Evolutionary conservation across 1,284 basidiomycete genomes (phyloP), one percentile per base, ranked within the genome.

Genomic region (Trichosporon faecale): DNA sequence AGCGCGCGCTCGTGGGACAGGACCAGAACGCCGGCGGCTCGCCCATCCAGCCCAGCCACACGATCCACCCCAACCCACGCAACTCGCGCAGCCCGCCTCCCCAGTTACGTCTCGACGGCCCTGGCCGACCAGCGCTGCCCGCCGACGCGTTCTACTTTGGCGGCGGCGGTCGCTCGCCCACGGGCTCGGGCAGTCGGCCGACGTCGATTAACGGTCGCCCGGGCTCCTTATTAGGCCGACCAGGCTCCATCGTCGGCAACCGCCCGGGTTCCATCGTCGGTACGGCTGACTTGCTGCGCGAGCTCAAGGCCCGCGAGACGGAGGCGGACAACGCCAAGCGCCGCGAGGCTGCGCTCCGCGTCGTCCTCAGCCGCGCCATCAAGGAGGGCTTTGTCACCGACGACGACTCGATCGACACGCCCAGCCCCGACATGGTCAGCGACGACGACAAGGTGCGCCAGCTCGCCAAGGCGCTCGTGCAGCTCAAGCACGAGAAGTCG

Each of bases 311-410:
- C 29, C 93, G 91, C 78, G 93, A 95, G 75, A 85, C 87, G 33
- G 95, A 96, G 78, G 80, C 95, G 37, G 94, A 95, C 74, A 85
- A 85, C 40, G 82, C 91, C 76, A 90, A 88, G 85, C 90, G 89
- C 78, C 89, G 92, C 73, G 91, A 95, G 84, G 85, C 86, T 29
- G 97, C 95, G 90, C 91, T 98, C 89, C 91, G 89, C 80, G 90
- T 91, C 52, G 91, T 92, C 5, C 85, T 98, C 64, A 84, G 86
- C 8, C 89, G 91, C 76, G 95, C 95, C 0, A 86, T 89, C 35
- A 89, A 90, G 69, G 87, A 91, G 70, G 96, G 95, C 14, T 98
- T 92, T 82, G 86, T 93, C 31, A 88, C 91, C 27, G 86, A 88
- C 4, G 89, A 89, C 66, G 76, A 76, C 6, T 73, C 74, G 11